Conservation (phyloP, 2,329 filamentous ascomycete genomes). For the Incumbomyces lentus region DNA sequence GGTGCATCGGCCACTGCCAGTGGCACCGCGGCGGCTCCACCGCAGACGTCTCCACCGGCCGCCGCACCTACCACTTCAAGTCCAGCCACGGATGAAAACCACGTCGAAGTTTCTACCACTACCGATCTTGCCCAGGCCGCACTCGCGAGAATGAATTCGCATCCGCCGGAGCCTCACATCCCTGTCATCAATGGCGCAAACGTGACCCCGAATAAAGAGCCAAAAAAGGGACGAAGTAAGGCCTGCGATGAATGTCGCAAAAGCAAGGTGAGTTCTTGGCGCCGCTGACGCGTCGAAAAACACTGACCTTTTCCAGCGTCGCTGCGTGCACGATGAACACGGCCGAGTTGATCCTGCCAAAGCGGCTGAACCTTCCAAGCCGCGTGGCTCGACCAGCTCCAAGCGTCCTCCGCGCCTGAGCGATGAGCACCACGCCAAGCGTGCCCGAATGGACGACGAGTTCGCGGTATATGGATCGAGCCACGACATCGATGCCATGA, state of each 20-base stretch:
- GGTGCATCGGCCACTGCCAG: no score
- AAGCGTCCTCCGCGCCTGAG: slow-evolving; percentile 41
- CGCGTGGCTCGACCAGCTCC: slow-evolving; percentile 45
- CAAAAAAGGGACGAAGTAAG: slow-evolving; percentile 51
- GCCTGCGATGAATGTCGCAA: slow-evolving; percentile 58
- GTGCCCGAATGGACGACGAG: slow-evolving; percentile 17
- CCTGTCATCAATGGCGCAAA: not conserved
- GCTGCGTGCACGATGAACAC: slow-evolving; percentile 56
- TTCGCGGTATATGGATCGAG: slow-evolving; percentile 9
- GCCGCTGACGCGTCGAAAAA: slow-evolving; percentile 11
- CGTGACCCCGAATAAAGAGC: slow-evolving; percentile 22
- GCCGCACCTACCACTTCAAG: not conserved
- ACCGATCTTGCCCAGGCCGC: slow-evolving; percentile 7
- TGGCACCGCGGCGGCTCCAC: not conserved
- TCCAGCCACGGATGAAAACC: not conserved
- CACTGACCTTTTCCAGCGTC: slow-evolving; percentile 40
- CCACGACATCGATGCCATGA: slow-evolving; percentile 15
- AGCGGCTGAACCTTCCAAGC: slow-evolving; percentile 50
- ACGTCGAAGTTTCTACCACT: slow-evolving; percentile 1
- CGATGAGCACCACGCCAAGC: slow-evolving; percentile 32
- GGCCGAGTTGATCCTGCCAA: slow-evolving; percentile 55
- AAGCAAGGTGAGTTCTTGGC: slow-evolving; percentile 46
- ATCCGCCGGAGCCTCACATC: slow-evolving; percentile 2
- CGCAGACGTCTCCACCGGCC: not conserved
- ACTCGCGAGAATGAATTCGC: slow-evolving; percentile 4